phyloP scores from a whole-genome alignment of 2,329 filamentous ascomycete genomes.

The Ascochyta lentis region DNA sequence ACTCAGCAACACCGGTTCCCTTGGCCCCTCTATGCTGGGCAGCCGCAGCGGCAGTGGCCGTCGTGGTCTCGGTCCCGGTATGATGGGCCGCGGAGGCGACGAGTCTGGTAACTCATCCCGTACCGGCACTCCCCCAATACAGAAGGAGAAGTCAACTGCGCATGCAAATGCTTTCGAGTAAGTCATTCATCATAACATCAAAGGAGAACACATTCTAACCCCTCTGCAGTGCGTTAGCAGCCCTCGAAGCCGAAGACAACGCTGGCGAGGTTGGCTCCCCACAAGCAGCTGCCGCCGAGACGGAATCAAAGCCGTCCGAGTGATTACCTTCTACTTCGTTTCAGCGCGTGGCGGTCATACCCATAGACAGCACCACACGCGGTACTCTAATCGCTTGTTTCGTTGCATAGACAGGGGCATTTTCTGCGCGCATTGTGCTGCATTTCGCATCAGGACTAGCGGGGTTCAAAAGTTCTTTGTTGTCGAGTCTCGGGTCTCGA shows the following conservation, averaged over 20 bases:
- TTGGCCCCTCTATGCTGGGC: conserved; percentile 88
- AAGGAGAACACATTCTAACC: conserved; percentile 23
- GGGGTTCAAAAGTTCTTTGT: conserved; percentile 36
- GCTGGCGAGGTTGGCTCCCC: conserved; percentile 67
- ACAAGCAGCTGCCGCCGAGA: conserved; percentile 63
- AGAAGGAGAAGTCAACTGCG: conserved; percentile 69
- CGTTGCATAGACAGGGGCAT: conserved; percentile 51
- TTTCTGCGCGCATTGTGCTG: conserved; percentile 48
- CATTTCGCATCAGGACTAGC: conserved; percentile 42
- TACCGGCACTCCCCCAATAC: conserved; percentile 81
- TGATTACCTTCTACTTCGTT: conserved; percentile 46
- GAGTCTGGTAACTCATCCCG: conserved; percentile 89
- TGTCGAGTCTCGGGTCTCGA: conserved; percentile 26
- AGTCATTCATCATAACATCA: conserved; percentile 44
- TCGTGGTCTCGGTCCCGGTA: conserved; percentile 73
- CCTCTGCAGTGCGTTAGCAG: conserved; percentile 58
- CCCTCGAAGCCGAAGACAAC: conserved; percentile 63
- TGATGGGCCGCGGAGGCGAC: conserved; percentile 71
- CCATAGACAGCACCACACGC: conserved; percentile 45
- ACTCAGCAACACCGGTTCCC: conserved; percentile 61
- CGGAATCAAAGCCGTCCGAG: conserved; percentile 45
- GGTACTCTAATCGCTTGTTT: conserved; percentile 50
- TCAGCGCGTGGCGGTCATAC: conserved; percentile 45
- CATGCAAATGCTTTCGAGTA: conserved; percentile 92
- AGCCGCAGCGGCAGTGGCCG: conserved; percentile 88